Percentiles rank a stretch among this genome's conserved stretches.
These are phyloP conservation scores for Thoreauomyces humboldtii DNA, from an alignment of 192 early-diverging fungal species.

Conservation along the genomic window DNA sequence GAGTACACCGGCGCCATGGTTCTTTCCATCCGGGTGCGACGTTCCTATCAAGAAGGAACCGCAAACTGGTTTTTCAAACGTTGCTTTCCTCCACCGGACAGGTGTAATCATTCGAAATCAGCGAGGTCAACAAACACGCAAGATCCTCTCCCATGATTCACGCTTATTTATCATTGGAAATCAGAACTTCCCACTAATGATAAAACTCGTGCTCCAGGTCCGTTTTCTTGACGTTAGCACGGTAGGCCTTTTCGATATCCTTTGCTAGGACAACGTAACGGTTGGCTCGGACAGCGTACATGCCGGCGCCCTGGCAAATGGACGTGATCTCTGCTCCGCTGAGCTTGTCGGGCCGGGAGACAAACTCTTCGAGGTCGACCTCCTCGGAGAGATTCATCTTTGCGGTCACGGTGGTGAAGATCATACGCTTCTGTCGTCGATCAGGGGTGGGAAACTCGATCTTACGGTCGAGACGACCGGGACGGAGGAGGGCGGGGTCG, in stretches of 20 bases:
- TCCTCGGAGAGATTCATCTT: slow-evolving; percentile 98
- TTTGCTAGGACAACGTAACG: slow-evolving; percentile 92
- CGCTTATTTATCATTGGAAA: too few relatives aligned
- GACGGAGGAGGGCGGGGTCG: slow-evolving; percentile 94
- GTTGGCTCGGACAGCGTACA: slow-evolving; percentile 96
- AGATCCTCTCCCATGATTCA: too few relatives aligned
- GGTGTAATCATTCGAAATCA: too few relatives aligned
- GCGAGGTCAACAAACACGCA: too few relatives aligned
- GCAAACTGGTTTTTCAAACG: too few relatives aligned
- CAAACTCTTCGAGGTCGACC: slow-evolving; percentile 97
- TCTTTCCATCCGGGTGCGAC: too few relatives aligned
- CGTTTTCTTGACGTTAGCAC: slow-evolving; percentile 91
- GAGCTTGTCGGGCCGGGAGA: slow-evolving; percentile 93
- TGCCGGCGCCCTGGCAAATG: slow-evolving; percentile 98
- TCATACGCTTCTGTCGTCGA: slow-evolving; percentile 93
- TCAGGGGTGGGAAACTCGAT: slow-evolving; percentile 99
- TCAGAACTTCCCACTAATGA: too few relatives aligned
- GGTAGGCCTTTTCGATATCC: slow-evolving; percentile 95
- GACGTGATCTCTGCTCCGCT: slow-evolving; percentile 96
- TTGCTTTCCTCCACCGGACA: too few relatives aligned
- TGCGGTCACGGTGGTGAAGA: slow-evolving; percentile 91
- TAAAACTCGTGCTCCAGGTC: slow-evolving; percentile 97
- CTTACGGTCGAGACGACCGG: slow-evolving; percentile 95
- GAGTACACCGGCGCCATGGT: too few relatives aligned
- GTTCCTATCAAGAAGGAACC: too few relatives aligned